Base-by-base conservation (phyloP, 148 eudicot species). In the Camellia granthamiana region DNA sequence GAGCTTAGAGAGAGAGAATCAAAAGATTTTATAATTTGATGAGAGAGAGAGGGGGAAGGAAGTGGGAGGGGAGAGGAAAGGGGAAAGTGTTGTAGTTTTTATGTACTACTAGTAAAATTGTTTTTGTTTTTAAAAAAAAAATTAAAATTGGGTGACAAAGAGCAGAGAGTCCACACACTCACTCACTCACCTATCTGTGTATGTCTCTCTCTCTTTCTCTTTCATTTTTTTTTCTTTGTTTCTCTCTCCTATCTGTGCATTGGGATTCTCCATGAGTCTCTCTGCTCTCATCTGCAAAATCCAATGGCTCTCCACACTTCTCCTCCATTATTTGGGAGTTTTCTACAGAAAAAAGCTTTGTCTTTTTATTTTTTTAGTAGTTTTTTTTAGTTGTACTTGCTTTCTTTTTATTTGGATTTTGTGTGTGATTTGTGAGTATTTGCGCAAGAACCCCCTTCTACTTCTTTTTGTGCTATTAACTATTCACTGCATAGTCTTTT, bases 271-370 rank as follows among this genome's bases (percentile, higher is more conserved):
- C 83, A 80, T 63, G 7, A 4, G 42, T 46, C 51, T 72, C 63
- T 72, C 72, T 47, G 11, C 16, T 51, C 69, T 64, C 73, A 74
- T 19, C 78, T 74, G 77, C 77, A 73, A 72, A 21, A 74, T 80
- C 74, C 78, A 66, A 74, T 74, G 83, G 78, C 83, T 54, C 83
- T 68, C 81, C 81, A 79, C 81, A 21, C 65, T 58, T 55, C 81
- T 19, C 78, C 74, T 80, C 83, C 83, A 80, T 74, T 80, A 80
- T 80, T 80, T 80, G 78, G 63, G 51, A 66, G 18, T 62, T 59
- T 71, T 42, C 38, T 41, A 7, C 21, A 63, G 46, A 43, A 47
- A 43, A 61, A 65, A 60, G 59, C 51, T 69, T 68, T 75, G 78
- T 69, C 72, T 14, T 68, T 78, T 78, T 68, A 68, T 54, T 78